A percentile compares a stretch with the other conserved stretches of the same genome.
Conservation (phyloP, 306 rosid species). For the Citrullus colocynthis region DNA sequence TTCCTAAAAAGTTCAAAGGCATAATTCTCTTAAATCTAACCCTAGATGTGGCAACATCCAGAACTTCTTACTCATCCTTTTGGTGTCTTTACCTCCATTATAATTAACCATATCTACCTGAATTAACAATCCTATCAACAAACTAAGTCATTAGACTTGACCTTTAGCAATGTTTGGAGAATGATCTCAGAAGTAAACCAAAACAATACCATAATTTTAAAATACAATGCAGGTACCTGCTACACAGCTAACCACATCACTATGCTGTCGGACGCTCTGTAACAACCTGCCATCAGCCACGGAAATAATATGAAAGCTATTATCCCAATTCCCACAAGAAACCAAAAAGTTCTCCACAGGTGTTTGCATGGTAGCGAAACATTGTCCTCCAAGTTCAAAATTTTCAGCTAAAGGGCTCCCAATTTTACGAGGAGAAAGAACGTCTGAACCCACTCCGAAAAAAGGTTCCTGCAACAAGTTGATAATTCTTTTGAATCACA, state of each 20-base stretch:
- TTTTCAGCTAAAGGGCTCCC: constrained; percentile 89
- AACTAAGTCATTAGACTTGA: not conserved
- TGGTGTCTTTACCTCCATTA: not conserved
- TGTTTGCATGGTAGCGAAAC: constrained; percentile 79
- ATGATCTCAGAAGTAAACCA: not conserved
- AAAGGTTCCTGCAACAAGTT: constrained; percentile 60
- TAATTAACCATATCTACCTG: not conserved
- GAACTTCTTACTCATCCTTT: not conserved
- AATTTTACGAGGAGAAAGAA: constrained; percentile 70
- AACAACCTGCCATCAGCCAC: constrained; percentile 82
- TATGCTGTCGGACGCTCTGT: constrained; percentile 94
- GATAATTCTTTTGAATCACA: constrained; percentile 8
- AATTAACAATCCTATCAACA: not conserved
- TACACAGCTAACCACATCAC: constrained; percentile 92
- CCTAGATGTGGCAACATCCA: not conserved
- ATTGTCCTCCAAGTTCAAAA: constrained; percentile 76
- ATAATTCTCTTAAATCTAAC: not conserved
- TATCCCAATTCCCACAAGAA: constrained; percentile 98
- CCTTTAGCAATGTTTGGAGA: not conserved
- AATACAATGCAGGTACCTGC: constrained; percentile 50
- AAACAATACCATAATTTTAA: not conserved
- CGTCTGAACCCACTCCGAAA: constrained; percentile 82
- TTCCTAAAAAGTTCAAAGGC: not conserved
- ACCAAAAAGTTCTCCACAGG: constrained; percentile 66
- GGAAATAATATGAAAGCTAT: constrained; percentile 91